Percentiles rank a stretch among this genome's conserved stretches.
These are phyloP conservation scores for Phytopythium helicoides DNA, from an alignment of 352 stramenopile species.

Conservation along the genomic window DNA sequence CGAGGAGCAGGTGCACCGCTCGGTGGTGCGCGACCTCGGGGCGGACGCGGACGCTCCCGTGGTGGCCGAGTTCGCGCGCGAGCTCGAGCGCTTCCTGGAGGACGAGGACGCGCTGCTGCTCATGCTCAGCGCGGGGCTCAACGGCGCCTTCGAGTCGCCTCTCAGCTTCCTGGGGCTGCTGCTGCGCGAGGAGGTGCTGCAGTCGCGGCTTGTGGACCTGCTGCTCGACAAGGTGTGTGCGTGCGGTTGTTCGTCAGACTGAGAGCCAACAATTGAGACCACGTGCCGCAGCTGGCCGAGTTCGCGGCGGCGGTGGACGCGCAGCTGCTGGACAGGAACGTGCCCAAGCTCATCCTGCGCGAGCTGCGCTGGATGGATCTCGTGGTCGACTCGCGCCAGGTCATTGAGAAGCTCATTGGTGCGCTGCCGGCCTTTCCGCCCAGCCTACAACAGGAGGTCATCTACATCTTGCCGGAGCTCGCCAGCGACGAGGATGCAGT, in stretches of 20 bases:
- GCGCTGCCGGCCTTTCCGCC: constrained; percentile 41
- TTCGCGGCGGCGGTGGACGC: constrained; percentile 33
- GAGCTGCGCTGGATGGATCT: constrained; percentile 63
- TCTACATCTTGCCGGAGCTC: constrained; percentile 68
- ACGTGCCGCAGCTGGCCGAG: constrained; percentile 52
- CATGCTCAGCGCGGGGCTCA: constrained; percentile 45
- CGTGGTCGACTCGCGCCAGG: constrained; percentile 38
- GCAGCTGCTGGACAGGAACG: constrained; percentile 39
- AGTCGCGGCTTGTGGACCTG: constrained; percentile 39
- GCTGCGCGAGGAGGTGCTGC: constrained; percentile 46
- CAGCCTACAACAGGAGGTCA: constrained; percentile 55
- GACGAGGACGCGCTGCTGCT: constrained; percentile 39
- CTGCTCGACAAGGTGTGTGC: constrained; percentile 42
- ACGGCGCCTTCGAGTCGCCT: constrained; percentile 37
- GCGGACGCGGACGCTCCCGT: constrained; percentile 13
- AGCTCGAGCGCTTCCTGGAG: constrained; percentile 34
- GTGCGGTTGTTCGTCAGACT: too few relatives aligned
- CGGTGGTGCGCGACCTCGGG: constrained; percentile 24
- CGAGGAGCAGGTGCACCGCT: constrained; percentile 32
- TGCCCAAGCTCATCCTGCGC: constrained; percentile 62
- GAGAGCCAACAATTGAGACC: too few relatives aligned
- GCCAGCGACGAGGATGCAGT: constrained; percentile 40
- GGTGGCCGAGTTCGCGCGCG: constrained; percentile 25
- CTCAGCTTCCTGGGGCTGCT: constrained; percentile 58
- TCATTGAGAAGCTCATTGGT: constrained; percentile 49